phyloP scores from a whole-genome alignment of 2,329 filamentous ascomycete species.

The Shiraia bambusicola region DNA sequence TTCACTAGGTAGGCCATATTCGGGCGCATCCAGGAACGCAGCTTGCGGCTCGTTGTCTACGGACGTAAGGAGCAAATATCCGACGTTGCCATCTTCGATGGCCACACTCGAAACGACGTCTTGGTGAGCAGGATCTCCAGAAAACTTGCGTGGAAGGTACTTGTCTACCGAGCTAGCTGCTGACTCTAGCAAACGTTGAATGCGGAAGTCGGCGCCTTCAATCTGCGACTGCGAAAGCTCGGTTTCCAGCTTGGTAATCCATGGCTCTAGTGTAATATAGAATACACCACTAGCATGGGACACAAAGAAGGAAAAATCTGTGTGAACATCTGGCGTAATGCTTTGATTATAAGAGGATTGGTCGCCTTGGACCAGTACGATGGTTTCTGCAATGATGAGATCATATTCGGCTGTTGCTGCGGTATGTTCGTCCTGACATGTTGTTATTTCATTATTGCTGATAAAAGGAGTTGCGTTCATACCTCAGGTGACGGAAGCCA shows the following conservation, averaged over 20 bases:
- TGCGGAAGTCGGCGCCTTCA: conserved; percentile 57
- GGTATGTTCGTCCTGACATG: conserved; percentile 23
- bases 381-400: conserved; percentile 46
- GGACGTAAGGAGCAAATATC: conserved; percentile 58
- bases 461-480: conserved; percentile 5
- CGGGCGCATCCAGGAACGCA: conserved; percentile 54
- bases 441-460: too few relatives aligned
- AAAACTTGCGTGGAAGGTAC: conserved; percentile 45
- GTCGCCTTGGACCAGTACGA: conserved; percentile 32
- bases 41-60: conserved; percentile 53
- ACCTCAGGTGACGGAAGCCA: conserved; percentile 57
- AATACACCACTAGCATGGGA: conserved; percentile 57
- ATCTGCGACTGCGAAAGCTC: conserved; percentile 57
- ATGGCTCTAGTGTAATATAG: conserved; percentile 58
- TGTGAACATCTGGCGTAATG: conserved; percentile 58
- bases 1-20: conserved; percentile 29
- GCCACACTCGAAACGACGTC: conserved; percentile 53
- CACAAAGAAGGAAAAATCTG: conserved; percentile 61
- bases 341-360: conserved; percentile 50
- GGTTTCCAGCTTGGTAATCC: conserved; percentile 58
- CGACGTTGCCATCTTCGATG: conserved; percentile 58
- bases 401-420: conserved; percentile 26
- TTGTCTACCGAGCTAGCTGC: conserved; percentile 52
- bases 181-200: conserved; percentile 58
- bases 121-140: conserved; percentile 14